phyloP scores from a whole-genome alignment of 2,329 filamentous ascomycete species.

The Trichoderma sp. region DNA sequence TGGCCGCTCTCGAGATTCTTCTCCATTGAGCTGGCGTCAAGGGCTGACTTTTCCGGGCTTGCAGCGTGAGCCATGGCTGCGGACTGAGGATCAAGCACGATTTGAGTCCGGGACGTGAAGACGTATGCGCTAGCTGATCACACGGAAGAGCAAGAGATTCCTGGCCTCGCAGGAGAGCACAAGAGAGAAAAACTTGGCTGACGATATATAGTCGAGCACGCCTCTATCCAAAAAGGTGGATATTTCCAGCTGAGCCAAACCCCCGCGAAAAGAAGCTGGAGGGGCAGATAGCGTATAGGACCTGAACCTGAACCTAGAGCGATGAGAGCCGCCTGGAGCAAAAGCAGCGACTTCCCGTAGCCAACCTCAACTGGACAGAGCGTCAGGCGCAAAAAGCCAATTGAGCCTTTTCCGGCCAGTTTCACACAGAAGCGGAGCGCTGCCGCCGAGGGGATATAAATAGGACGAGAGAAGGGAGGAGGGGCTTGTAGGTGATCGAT shows the following conservation, averaged over 20 bases:
- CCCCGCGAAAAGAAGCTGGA: background rate
- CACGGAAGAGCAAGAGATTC: background rate
- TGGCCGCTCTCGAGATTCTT: conserved; percentile 17
- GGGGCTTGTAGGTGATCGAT: conserved; percentile 1
- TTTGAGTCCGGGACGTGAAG: background rate
- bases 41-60: conserved; percentile 10
- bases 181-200: conserved; percentile 1
- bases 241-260: background rate
- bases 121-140: background rate
- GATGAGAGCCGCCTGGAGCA: background rate
- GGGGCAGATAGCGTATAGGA: background rate
- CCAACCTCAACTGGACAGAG: background rate
- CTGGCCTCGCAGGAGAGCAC: background rate
- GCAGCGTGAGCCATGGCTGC: conserved; percentile 11
- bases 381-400: conserved; percentile 14
- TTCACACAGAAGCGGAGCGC: background rate
- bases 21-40: conserved; percentile 27
- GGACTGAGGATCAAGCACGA: background rate
- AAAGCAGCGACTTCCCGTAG: background rate
- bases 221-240: background rate
- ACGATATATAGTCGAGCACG: background rate
- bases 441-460: background rate
- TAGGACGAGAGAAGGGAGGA: background rate
- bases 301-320: background rate
- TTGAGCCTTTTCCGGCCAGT: background rate